A percentile compares a stretch with the other conserved stretches of the same genome.
Evolutionary conservation across 345 rosid genomes (phyloP).

Genomic region (Rhizophora apiculata): DNA sequence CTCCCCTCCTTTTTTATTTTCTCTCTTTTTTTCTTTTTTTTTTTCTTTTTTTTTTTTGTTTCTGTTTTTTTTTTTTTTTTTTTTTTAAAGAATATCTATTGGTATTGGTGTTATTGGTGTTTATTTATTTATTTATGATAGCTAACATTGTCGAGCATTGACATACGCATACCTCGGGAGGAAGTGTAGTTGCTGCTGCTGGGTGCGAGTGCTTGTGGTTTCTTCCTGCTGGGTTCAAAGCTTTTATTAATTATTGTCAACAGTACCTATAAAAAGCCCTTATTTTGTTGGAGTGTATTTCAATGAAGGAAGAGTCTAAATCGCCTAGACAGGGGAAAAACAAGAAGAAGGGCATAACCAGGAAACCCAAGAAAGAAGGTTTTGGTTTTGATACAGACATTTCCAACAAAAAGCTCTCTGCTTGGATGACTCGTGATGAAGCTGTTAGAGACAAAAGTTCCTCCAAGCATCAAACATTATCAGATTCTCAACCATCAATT

Average conservation of each 20-base stretch:
- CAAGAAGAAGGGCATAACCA: conserved; percentile 38
- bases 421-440: conserved; percentile 21
- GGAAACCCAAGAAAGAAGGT: conserved; percentile 48
- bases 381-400: conserved; percentile 46
- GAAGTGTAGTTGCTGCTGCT: background rate
- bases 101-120: no score
- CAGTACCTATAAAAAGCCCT: conserved; percentile 16
- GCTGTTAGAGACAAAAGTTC: conserved; percentile 16
- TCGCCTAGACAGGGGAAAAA: conserved; percentile 38
- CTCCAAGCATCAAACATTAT: conserved; percentile 39
- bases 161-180: no score
- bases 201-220: conserved; percentile 33
- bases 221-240: conserved; percentile 46
- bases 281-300: conserved; percentile 26
- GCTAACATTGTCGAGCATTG: no score
- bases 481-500: conserved; percentile 43
- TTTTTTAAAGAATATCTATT: no score
- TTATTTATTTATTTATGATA: no score
- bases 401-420: conserved; percentile 33
- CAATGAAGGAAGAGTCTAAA: conserved; percentile 50
- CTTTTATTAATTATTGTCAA: conserved; percentile 30
- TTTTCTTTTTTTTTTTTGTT: no score
- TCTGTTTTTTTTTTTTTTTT: no score
- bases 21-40: no score
- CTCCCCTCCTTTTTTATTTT: no score